Conservation (phyloP, 768 basidiomycete species). For the Galerina marginata region DNA sequence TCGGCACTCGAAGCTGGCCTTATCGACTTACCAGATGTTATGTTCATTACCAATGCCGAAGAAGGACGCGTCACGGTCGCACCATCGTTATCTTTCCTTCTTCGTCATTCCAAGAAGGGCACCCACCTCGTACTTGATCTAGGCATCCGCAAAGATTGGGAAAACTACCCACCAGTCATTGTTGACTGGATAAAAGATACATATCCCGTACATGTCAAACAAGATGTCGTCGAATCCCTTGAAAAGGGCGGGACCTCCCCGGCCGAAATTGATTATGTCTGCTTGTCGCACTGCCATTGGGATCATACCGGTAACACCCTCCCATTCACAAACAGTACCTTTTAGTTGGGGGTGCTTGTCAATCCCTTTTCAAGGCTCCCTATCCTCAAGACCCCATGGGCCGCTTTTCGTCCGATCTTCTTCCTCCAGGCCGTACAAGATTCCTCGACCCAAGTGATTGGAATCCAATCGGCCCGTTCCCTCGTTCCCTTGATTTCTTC, state of each 20-base stretch:
- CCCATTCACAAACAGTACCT: slow-evolving; percentile 50
- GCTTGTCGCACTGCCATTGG: slow-evolving; percentile 60
- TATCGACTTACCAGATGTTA: slow-evolving; percentile 42
- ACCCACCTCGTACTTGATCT: slow-evolving; percentile 58
- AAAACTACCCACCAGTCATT: slow-evolving; percentile 42
- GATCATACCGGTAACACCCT: slow-evolving; percentile 56
- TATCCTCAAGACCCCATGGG: slow-evolving; percentile 48
- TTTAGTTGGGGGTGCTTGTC: slow-evolving; percentile 52
- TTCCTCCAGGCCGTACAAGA: slow-evolving; percentile 43
- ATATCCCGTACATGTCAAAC: slow-evolving; percentile 32
- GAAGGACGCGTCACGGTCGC: slow-evolving; percentile 32
- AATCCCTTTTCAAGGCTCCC: slow-evolving; percentile 38
- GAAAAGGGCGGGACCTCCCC: slow-evolving; percentile 52
- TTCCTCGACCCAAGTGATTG: slow-evolving; percentile 42
- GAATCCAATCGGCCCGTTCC: slow-evolving; percentile 54
- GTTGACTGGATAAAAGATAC: slow-evolving; percentile 31
- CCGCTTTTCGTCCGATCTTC: slow-evolving; percentile 35
- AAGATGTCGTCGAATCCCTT: slow-evolving; percentile 54
- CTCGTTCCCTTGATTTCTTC: slow-evolving; percentile 56
- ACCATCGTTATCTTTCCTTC: slow-evolving; percentile 58
- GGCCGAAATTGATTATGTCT: slow-evolving; percentile 47
- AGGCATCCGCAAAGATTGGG: slow-evolving; percentile 54
- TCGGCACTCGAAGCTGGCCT: slow-evolving; percentile 62
- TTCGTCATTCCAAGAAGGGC: slow-evolving; percentile 49
- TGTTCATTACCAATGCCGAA: slow-evolving; percentile 40